Base-by-base conservation (phyloP, 768 basidiomycete genomes). In the Porpolomopsis calyptriformis region DNA sequence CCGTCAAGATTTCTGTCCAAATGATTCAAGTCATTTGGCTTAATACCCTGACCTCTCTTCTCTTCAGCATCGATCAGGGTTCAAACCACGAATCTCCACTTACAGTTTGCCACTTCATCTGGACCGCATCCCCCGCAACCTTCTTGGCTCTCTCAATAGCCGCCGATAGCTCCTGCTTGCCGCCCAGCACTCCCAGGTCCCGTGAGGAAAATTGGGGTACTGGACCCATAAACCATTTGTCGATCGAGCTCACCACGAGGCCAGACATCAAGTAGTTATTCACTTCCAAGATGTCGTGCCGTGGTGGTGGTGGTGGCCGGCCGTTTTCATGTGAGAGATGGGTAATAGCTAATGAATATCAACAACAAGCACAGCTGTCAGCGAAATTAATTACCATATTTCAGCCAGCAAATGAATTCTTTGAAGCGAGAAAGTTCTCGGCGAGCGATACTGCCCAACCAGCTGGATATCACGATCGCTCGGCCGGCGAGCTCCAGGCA, bases 251-350 rank as follows among this genome's bases (percentile, higher is more conserved):
- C 44, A 68, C 66, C 43, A 73, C 67, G 36, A 90, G 71, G 40
- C 86, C 84, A 35, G 76, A 76, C 54, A 76, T 77, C 55, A 90
- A 69, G 60, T 90, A 90, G 52, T 78, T 75, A 59, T 85, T 85
- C 43, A 85, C 86, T 68, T 87, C 83, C 43, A 88, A 68, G 50
- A 82, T 71, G 60, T 90, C 87, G 57, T 86, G 77, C 46, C 77
- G 73, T 26, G 74, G 64, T 41, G 70, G 65, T 45, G 64, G 62
- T 50, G 65, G 71, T n/a, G n/a, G n/a, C n/a, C n/a, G n/a, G n/a
- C n/a, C n/a, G 41, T 66, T 61, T 42, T 85, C 84, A 50, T 64
- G 67, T 39, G 69, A 60, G 27, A 74, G 63, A 55, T 77, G 80
- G 48, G 70, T 65, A 47, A 73, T 71, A 46, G 64, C 60, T 40